Evolutionary conservation across 1,284 basidiomycete species (phyloP), one percentile per base, ranked within the genome.

Genomic region (Melanopsichium pennsylvanicum): DNA sequence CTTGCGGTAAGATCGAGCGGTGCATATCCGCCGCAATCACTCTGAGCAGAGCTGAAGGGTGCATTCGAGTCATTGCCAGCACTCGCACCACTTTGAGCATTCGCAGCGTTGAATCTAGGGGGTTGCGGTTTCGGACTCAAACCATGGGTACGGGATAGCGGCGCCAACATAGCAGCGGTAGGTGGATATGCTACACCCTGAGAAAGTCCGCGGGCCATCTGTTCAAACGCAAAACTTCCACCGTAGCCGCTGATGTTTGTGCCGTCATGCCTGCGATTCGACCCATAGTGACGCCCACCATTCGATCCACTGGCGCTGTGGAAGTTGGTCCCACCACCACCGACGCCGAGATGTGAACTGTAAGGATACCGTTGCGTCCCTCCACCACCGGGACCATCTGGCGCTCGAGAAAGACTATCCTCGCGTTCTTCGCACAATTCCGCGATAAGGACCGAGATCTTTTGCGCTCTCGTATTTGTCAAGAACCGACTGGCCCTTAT

Each of bases 401-500:
- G 79, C 11, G 79, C 79, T 16, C 75, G 69, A 16, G 68, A 73
- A 12, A 81, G 64, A 18, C 67, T 66, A 40, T 81, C 79, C 33
- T 81, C 79, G 19, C 79, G 66, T 58, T 81, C 76, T 45, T 75
- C 75, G 60, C 76, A 79, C 19, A 81, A 69, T 47, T 81, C 78
- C 11, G 67, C 73, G 21, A 81, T 71, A 23, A 75, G 62, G 22
- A 52, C 56, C 12, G 70, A 67, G 22, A 76, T 70, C 18, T 76
- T 71, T 22, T 68, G 67, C 12, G 51, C 55, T 19, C 71, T 59
- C 4, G 36, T 48, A 44, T 70, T 77, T 34, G 68, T 54, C 3
- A 84, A 68, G 31, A 82, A 76, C 41, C 93, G 87, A 23, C 89
- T 89, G 10, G 94, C 95, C 33, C 95, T 89, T 92, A 97, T 97